These are phyloP conservation scores for Mycena belliarum DNA, from an alignment of 768 basidiomycete genomes.

Conservation along the genomic window DNA sequence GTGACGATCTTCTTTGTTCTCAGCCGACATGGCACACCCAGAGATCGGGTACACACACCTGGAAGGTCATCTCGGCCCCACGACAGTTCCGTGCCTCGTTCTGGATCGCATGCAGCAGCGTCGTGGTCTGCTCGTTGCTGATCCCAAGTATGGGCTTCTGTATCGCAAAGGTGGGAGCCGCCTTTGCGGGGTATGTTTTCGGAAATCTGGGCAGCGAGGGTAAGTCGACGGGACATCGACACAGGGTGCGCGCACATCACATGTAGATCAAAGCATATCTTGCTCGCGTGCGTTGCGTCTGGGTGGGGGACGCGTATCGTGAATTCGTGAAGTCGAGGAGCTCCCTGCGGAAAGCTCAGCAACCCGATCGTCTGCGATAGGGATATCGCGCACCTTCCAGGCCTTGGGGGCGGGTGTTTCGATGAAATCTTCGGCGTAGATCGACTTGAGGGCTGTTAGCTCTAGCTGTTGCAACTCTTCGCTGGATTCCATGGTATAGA, in stretches of 20 bases:
- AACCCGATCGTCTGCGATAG: neutral
- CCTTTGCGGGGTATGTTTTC: slow-evolving; percentile 77
- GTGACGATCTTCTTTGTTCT: slow-evolving; percentile 53
- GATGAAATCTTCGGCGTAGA: slow-evolving; percentile 78
- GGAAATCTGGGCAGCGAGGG: slow-evolving; percentile 63
- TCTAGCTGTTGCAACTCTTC: slow-evolving; percentile 68
- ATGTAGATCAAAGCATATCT: slow-evolving; percentile 66
- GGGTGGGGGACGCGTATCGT: slow-evolving; percentile 72
- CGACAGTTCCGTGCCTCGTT: slow-evolving; percentile 63
- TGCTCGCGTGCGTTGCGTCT: slow-evolving; percentile 52
- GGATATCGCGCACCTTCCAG: slow-evolving; percentile 64
- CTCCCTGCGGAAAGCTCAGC: slow-evolving; percentile 47
- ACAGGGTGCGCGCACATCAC: slow-evolving; percentile 65
- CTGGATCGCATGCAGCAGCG: slow-evolving; percentile 60
- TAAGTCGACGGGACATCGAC: neutral
- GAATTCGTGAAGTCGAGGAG: slow-evolving; percentile 72
- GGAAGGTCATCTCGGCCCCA: slow-evolving; percentile 79
- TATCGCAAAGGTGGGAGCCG: slow-evolving; percentile 66
- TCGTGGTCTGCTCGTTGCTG: slow-evolving; percentile 53
- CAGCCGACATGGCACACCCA: neutral
- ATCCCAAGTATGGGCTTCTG: slow-evolving; percentile 67
- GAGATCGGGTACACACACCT: slow-evolving; percentile 42
- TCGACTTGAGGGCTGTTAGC: slow-evolving; percentile 78
- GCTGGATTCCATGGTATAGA: slow-evolving; percentile 64
- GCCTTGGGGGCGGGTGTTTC: slow-evolving; percentile 74